A percentile compares a stretch with the other conserved stretches of the same genome.
Evolutionary conservation across 2,329 filamentous ascomycete species (phyloP).

Genomic region (Grosmannia huntii): DNA sequence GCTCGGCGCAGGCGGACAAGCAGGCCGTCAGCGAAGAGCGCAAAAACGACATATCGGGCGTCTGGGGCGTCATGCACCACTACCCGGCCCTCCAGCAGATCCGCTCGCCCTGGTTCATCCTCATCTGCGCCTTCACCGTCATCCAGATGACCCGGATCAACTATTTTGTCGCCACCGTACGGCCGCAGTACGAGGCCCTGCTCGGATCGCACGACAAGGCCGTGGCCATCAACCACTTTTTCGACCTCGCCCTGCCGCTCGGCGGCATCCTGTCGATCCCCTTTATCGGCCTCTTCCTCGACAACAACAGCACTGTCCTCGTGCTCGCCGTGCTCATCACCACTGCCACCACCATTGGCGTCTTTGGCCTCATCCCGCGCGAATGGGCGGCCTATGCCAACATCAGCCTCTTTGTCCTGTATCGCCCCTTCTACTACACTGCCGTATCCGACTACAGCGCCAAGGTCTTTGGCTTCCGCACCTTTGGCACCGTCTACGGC

Average conservation of each 20-base stretch:
- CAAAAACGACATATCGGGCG: slow-evolving; percentile 58
- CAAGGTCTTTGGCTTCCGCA: slow-evolving; percentile 85
- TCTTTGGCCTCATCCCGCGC: slow-evolving; percentile 61
- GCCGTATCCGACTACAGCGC: slow-evolving; percentile 80
- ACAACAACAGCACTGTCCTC: slow-evolving; percentile 59
- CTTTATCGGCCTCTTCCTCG: slow-evolving; percentile 70
- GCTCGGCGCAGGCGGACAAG: slow-evolving; percentile 45
- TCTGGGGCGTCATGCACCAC: slow-evolving; percentile 79
- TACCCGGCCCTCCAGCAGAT: slow-evolving; percentile 61
- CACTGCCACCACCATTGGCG: slow-evolving; percentile 60
- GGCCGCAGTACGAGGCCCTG: slow-evolving; percentile 68
- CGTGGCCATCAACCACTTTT: slow-evolving; percentile 64
- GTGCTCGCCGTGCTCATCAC: slow-evolving; percentile 59
- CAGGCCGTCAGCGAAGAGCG: slow-evolving; percentile 56
- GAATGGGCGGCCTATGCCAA: slow-evolving; percentile 62
- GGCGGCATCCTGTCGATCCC: slow-evolving; percentile 78
- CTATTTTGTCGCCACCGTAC: slow-evolving; percentile 81
- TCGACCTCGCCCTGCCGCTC: slow-evolving; percentile 65
- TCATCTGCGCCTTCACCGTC: slow-evolving; percentile 71
- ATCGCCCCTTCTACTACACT: slow-evolving; percentile 84
- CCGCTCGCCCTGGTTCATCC: slow-evolving; percentile 66
- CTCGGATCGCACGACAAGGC: slow-evolving; percentile 50
- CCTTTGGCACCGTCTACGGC: slow-evolving; percentile 90
- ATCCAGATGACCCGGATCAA: slow-evolving; percentile 75
- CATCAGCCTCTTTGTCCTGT: slow-evolving; percentile 67